A percentile compares a stretch with the other conserved stretches of the same genome.
These are phyloP conservation scores for Arthromyces matolae DNA, from an alignment of 768 basidiomycete species.

Conservation along the genomic window DNA sequence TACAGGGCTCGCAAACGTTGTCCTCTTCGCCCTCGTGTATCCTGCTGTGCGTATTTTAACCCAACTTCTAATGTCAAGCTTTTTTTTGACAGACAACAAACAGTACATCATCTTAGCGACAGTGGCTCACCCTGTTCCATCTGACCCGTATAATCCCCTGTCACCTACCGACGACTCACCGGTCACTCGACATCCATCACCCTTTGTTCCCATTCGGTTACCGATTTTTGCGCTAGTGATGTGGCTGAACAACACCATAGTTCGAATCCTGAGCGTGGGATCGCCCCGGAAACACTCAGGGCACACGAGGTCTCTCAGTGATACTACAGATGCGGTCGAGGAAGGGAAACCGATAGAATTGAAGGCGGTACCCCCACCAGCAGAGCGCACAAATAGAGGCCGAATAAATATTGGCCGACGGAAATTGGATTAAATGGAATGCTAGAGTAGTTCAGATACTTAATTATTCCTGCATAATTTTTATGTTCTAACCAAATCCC, in stretches of 20 bases:
- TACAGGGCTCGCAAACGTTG: conserved; percentile 74
- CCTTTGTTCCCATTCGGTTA: conserved; percentile 75
- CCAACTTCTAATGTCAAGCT: too few species aligned
- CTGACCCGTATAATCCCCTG: conserved; percentile 69
- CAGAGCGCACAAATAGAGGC: conserved; percentile 19
- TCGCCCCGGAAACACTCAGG: conserved; percentile 9
- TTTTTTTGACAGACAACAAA: too few species aligned
- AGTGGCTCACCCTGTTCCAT: conserved; percentile 68
- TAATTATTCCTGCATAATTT: conserved; percentile 5
- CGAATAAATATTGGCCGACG: conserved; percentile 40
- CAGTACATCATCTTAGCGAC: conserved; percentile 86
- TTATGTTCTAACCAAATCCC: conserved; percentile 64
- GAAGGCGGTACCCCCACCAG: conserved; percentile 18
- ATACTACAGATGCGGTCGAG: conserved; percentile 57
- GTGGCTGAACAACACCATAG: conserved; percentile 68
- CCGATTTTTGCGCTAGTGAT: conserved; percentile 74
- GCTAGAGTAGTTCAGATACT: conserved; percentile 1
- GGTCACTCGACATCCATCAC: conserved; percentile 61
- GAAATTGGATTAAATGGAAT: conserved; percentile 41
- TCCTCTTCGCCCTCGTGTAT: conserved; percentile 77
- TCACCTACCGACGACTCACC: conserved; percentile 33
- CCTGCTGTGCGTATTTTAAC: too few species aligned
- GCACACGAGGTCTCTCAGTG: conserved; percentile 30
- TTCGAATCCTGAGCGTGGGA: conserved; percentile 58
- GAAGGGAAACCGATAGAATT: conserved; percentile 43